Base-by-base conservation (phyloP, 2,329 filamentous ascomycete species). In the Xylaria sp. region DNA sequence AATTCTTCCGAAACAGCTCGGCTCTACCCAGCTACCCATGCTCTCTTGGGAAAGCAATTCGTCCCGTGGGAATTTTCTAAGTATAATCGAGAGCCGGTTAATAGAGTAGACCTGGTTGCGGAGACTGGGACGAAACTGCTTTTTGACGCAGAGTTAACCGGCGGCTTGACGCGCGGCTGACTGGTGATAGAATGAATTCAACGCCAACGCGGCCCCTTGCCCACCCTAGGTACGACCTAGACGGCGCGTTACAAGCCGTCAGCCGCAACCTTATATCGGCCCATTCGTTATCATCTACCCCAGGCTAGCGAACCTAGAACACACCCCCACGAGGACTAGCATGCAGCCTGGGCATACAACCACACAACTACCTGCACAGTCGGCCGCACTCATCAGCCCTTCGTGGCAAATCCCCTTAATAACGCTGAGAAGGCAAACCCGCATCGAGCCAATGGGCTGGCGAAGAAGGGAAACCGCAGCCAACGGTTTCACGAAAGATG, bases 321-420 rank as follows among this genome's bases (percentile, higher is more conserved):
- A 39, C 20, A 29, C 21, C 22, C 18, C 29, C 29, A 34, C 29
- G 29, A 13, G 29, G 16, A 34, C n/a, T 34, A 34, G 11, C 16
- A 34, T 13, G 24, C 29, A 34, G 39, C 7, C 39, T 44, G 43
- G 43, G 24, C 47, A 43, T 46, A 43, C 24, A 39, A 29, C 44
- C 45, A 39, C 37, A 54, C 24, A 40, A 16, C 43, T 29, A 54
- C 29, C 54, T 60, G 51, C 54, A 52, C 21, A 37, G 13, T 49
- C 54, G 57, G 51, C 54, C 54, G 54, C 57, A 60, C 17, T 2
- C 40, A n/a, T 19, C 46, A 24, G 22, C 41, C 21, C 26, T 41
- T 45, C 9, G 58, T 56, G 54, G 57, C 57, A 34, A 60, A 42
- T 44, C 41, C 16, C 29, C 16, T 34, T 34, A 13, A 34, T 13